Base-by-base conservation (phyloP, 2,329 filamentous ascomycete genomes). In the Exophiala viscosa region DNA sequence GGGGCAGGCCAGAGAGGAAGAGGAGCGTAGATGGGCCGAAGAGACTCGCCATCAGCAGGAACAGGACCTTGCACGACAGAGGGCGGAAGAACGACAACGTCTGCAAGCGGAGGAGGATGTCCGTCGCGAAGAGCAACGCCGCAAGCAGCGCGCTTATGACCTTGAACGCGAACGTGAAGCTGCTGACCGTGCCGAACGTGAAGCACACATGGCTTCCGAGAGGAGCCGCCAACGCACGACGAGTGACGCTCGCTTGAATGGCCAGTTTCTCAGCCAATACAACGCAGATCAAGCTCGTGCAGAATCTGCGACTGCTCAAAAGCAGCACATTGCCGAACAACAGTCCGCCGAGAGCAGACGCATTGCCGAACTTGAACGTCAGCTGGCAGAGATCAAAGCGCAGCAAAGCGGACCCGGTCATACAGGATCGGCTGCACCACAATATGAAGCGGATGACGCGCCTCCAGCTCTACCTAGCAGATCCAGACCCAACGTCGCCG, bases 251-350 rank as follows among this genome's bases (percentile, higher is more conserved):
- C 82, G 85, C 57, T 76, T 96, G 17, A 86, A 85, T 55, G 90
- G 90, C 2, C 90, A 96, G 66, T 91, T 86, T 62, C 78, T 95
- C 45, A 92, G 88, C 65, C 87, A 96, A 66, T 95, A 96, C 67
- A 86, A 89, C 67, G 83, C 85, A 15, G 85, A 89, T 60, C 83
- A 87, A 66, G 69, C 76, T 56, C 65, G 69, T 13, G 34, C 28
- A 48, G 60, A 63, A 51, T 66, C 65, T 33, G n/a, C 20, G 20
- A 23, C 53, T 8, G 33, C 50, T n/a, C 50, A 42, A 3, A 76
- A 48, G 79, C 71, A 55, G 74, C 73, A 18, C 7, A 34, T 53
- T 18, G 39, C 47, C 10, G 34, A 54, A 70, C 58, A 62, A 40
- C 48, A 52, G 39, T 50, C 59, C 5, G 49, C 75, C 2, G 81